Evolutionary conservation across 2,329 filamentous ascomycete genomes (phyloP).

Genomic region (Alternaria metachromatica): DNA sequence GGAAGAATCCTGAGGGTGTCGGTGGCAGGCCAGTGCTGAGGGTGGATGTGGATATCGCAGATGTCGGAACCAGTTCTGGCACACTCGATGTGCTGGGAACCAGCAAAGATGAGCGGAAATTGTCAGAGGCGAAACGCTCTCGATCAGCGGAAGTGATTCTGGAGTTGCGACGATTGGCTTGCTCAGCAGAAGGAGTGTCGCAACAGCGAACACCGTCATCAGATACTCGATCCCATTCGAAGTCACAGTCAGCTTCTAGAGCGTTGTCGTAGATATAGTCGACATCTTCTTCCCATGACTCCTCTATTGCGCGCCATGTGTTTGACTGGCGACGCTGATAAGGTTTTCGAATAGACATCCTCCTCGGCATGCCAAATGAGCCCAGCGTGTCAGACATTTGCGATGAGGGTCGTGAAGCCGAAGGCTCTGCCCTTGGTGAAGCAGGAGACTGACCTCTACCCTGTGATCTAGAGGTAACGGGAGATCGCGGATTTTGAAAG

Average conservation of each 20-base stretch:
- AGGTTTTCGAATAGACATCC: slow-evolving; percentile 28
- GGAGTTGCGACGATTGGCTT: slow-evolving; percentile 6
- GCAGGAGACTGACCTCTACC: slow-evolving; percentile 30
- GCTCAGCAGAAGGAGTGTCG: slow-evolving; percentile 8
- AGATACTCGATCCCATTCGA: slow-evolving; percentile 60
- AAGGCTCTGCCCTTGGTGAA: slow-evolving; percentile 29
- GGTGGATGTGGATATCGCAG: slow-evolving; percentile 45
- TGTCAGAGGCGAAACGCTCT: slow-evolving; percentile 22
- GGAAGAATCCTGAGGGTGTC: slow-evolving; percentile 38
- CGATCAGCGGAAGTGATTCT: slow-evolving; percentile 7
- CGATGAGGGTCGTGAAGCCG: slow-evolving; percentile 41
- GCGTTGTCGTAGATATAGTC: slow-evolving; percentile 68
- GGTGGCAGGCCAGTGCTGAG: slow-evolving; percentile 35
- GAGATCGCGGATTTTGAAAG: slow-evolving; percentile 34
- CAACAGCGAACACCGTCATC: slow-evolving; percentile 25
- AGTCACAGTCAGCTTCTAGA: slow-evolving; percentile 66
- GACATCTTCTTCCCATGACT: slow-evolving; percentile 67
- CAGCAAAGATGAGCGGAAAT: slow-evolving; percentile 36
- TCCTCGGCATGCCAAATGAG: slow-evolving; percentile 47
- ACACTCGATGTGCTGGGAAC: slow-evolving; percentile 37
- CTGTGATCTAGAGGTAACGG: slow-evolving; percentile 19
- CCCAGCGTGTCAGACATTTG: slow-evolving; percentile 56
- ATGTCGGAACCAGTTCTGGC: slow-evolving; percentile 44
- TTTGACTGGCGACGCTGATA: slow-evolving; percentile 40
- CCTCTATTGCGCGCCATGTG: slow-evolving; percentile 47